Evolutionary conservation across 2,329 filamentous ascomycete genomes (phyloP), one percentile per base, ranked within the genome.

Genomic region (Ramularia endophylla): DNA sequence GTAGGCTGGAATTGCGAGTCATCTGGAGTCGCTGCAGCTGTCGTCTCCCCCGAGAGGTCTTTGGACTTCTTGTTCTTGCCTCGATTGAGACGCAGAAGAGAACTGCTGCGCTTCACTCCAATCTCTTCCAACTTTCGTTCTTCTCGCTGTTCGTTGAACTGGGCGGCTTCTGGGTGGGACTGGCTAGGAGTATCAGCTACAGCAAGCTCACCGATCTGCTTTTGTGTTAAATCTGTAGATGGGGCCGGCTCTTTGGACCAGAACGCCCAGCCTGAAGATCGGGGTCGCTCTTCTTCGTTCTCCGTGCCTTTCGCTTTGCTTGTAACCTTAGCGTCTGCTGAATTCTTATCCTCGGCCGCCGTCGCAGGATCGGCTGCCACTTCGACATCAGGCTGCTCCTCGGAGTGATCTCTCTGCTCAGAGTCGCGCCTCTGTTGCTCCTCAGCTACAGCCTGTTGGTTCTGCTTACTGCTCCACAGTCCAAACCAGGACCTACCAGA

Each of bases 231-330:
- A 74, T 35, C 73, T 61, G 60, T 80, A 68, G 25, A 76, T 68
- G 47, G 77, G 69, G 37, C 54, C 74, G 69, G 17, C 69, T 78
- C 50, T 33, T 73, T 77, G 11, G 81, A 87, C 85, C 85, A 90
- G 51, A 90, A 89, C 0, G 82, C 85, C 85, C 85, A 90, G 0
- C 81, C 85, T 0, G 84, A 83, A 61, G 48, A 66, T 53, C 51
- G 73, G 55, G 63, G 55, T 35, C 38, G 49, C 20, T 61, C 40
- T 35, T 47, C 38, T 27, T 44, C 42, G 6, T 37, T 36, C 19
- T 41, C 41, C 6, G 3, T 18, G 12, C 7, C 25, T 16, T 27
- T 28, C 20, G 9, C 31, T 43, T 41, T 13, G 38, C 7, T 9
- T 27, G 33, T 8, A 34, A 20, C 17, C 8, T 20, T 17, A 11